phyloP scores from a whole-genome alignment of 495 filamentous ascomycete genomes.

The Xylaria cubensis region DNA sequence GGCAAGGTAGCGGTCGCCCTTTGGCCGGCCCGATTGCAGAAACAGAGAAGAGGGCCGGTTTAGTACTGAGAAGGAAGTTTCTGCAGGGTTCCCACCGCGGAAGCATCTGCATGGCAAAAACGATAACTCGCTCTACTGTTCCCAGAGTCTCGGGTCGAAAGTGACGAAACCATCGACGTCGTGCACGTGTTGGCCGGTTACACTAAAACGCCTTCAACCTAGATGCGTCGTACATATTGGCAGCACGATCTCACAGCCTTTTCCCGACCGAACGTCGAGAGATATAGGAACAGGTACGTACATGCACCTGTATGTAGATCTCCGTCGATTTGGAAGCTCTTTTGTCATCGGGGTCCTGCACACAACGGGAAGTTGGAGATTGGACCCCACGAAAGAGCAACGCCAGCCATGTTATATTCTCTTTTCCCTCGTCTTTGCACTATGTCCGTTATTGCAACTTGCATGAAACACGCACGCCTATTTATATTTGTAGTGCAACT shows the following conservation, averaged over 20 bases:
- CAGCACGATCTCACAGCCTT: background rate
- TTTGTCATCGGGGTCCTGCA: constrained; percentile 19
- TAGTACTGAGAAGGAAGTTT: background rate
- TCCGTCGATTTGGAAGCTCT: constrained; percentile 4
- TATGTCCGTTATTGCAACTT: background rate
- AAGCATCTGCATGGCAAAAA: background rate
- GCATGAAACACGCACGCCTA: constrained; percentile 17
- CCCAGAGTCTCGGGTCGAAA: constrained; percentile 24
- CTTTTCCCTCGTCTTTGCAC: background rate
- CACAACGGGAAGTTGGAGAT: constrained; percentile 24
- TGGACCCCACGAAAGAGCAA: constrained; percentile 10
- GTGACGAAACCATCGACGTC: background rate
- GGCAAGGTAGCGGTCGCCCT: constrained; percentile 4
- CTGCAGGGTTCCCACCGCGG: constrained; percentile 4
- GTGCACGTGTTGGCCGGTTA: background rate
- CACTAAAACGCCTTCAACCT: background rate
- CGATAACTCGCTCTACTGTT: constrained; percentile 1
- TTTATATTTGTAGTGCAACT: constrained; percentile 1
- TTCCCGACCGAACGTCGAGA: background rate
- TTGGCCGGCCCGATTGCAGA: constrained; percentile 20
- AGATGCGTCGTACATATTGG: background rate
- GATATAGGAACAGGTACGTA: background rate
- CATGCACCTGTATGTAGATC: background rate
- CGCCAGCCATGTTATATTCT: background rate
- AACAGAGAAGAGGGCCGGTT: background rate